phyloP scores from a whole-genome alignment of 176 grass and related monocot genomes.

The Pharus latifolius region DNA sequence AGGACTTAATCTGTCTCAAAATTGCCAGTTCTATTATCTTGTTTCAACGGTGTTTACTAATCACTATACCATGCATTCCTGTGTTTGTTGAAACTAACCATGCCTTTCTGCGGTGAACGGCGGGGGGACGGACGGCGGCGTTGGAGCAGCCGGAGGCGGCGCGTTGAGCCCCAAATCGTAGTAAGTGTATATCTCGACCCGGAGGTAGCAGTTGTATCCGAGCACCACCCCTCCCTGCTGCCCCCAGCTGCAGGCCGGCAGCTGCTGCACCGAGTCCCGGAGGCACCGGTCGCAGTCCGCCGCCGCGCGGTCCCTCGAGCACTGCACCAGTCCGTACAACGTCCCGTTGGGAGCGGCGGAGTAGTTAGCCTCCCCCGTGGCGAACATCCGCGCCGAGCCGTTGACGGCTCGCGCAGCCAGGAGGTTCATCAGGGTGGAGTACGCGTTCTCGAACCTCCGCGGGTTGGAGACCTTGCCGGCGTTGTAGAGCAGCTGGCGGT shows the following conservation, averaged over 20 bases:
- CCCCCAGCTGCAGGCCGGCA: background rate
- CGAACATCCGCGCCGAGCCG: slow-evolving; percentile 26
- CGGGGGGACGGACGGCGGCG: too few relatives aligned
- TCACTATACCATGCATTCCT: too few relatives aligned
- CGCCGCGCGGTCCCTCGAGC: slow-evolving; percentile 26
- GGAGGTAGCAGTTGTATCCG: slow-evolving; percentile 28
- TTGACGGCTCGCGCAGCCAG: background rate
- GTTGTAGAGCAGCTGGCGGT: background rate
- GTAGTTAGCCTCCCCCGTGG: slow-evolving; percentile 16
- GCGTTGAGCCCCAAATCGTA: slow-evolving; percentile 16
- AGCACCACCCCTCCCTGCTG: slow-evolving; percentile 5
- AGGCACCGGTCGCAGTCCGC: slow-evolving; percentile 27
- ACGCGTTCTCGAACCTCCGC: background rate
- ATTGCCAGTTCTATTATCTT: too few relatives aligned
- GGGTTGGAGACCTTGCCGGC: background rate
- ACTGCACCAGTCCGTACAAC: slow-evolving; percentile 47
- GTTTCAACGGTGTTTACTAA: too few relatives aligned
- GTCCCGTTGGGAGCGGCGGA: slow-evolving; percentile 7
- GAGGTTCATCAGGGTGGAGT: slow-evolving; percentile 13
- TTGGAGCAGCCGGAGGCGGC: background rate
- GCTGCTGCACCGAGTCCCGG: background rate
- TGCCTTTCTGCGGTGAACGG: too few relatives aligned
- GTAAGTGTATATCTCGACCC: slow-evolving; percentile 19
- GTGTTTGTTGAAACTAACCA: too few relatives aligned
- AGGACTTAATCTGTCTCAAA: too few relatives aligned